These are phyloP conservation scores for Podospora didyma DNA, from an alignment of 495 filamentous ascomycete genomes.

Conservation along the genomic window DNA sequence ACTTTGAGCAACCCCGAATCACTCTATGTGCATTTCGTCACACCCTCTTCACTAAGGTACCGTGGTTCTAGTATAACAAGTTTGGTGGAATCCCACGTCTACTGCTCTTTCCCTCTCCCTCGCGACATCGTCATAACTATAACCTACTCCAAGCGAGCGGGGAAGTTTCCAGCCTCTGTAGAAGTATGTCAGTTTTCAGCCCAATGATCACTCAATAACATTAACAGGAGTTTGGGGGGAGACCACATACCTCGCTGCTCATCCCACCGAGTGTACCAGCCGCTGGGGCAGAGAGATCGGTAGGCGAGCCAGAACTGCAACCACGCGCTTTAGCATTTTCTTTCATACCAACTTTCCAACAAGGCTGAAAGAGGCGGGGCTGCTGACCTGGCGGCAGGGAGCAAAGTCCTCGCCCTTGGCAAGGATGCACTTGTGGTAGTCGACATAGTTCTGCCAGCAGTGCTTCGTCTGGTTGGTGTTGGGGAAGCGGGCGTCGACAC, in stretches of 20 bases:
- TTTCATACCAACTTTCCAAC: neutral
- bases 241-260: slow-evolving; percentile 92
- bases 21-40: slow-evolving; percentile 29
- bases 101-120: neutral
- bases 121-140: slow-evolving; percentile 1
- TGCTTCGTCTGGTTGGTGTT: slow-evolving; percentile 92
- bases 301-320: slow-evolving; percentile 89
- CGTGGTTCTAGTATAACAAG: slow-evolving; percentile 22
- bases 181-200: slow-evolving; percentile 16
- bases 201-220: neutral
- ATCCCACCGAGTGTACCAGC: slow-evolving; percentile 95
- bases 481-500: slow-evolving; percentile 98
- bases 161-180: slow-evolving; percentile 89
- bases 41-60: slow-evolving; percentile 7
- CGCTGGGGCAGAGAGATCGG: slow-evolving; percentile 92
- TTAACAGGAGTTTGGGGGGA: neutral
- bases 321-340: slow-evolving; percentile 3
- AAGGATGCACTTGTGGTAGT: slow-evolving; percentile 98
- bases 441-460: slow-evolving; percentile 99
- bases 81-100: slow-evolving; percentile 3
- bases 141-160: slow-evolving; percentile 57
- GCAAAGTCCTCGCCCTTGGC: slow-evolving; percentile 99
- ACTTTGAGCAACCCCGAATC: neutral
- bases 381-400: slow-evolving; percentile 84
- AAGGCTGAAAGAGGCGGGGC: slow-evolving; percentile 28